phyloP scores from a whole-genome alignment of 805 yeast species.

The Priceomyces carsonii region DNA sequence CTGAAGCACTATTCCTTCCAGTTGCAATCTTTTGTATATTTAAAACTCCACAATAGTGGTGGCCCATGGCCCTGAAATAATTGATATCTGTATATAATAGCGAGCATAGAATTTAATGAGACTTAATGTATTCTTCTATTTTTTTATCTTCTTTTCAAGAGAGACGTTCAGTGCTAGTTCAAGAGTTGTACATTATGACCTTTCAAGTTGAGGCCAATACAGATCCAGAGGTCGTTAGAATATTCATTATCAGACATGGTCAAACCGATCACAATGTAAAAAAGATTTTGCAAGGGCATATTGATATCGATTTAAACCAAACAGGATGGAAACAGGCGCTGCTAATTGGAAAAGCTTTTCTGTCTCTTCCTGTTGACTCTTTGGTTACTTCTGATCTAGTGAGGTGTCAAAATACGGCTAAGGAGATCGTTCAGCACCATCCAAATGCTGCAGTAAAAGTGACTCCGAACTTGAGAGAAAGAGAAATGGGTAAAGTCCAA shows the following conservation, averaged over 20 bases:
- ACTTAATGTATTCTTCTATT: too few species aligned
- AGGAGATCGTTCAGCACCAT: constrained; percentile 33
- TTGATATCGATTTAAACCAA: constrained; percentile 62
- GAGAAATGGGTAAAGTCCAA: constrained; percentile 74
- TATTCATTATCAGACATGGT: constrained; percentile 79
- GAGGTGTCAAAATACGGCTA: constrained; percentile 63
- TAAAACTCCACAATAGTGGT: too few species aligned
- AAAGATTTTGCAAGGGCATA: constrained; percentile 79
- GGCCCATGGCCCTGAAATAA: too few species aligned
- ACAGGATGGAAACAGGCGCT: constrained; percentile 64
- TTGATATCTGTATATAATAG: too few species aligned
- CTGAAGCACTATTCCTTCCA: not conserved
- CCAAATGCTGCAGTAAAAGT: constrained; percentile 21
- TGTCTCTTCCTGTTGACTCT: constrained; percentile 42
- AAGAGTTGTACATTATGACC: too few species aligned
- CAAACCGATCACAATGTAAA: constrained; percentile 73
- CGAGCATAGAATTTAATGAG: too few species aligned
- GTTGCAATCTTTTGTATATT: too few species aligned
- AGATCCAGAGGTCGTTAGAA: constrained; percentile 39
- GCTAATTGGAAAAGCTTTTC: constrained; percentile 49
- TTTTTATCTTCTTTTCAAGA: too few species aligned
- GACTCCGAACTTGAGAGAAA: constrained; percentile 60
- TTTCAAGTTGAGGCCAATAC: constrained; percentile 24
- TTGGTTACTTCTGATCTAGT: constrained; percentile 53
- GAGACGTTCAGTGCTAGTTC: too few species aligned